phyloP scores from a whole-genome alignment of 1,284 basidiomycete genomes.

The Rhodotorula sp. region DNA sequence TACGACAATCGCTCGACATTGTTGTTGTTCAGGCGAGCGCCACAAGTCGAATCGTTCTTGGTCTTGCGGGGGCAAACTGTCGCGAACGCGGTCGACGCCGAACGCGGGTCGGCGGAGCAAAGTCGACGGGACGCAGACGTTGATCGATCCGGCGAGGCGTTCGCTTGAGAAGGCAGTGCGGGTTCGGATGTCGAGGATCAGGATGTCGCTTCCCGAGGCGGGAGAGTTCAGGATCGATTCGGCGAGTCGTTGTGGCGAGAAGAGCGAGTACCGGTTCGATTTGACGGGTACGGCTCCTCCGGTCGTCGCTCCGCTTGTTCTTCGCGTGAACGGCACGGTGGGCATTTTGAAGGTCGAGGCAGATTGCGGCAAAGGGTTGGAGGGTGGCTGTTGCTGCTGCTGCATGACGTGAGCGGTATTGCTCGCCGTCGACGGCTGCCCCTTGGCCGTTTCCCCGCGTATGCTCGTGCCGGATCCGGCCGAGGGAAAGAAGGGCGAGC shows the following conservation, averaged over 20 bases:
- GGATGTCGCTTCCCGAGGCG: not conserved
- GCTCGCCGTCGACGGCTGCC: no score
- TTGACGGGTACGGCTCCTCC: not conserved
- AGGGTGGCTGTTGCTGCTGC: no score
- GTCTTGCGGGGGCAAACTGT: slow-evolving; percentile 66
- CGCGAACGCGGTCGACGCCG: slow-evolving; percentile 67
- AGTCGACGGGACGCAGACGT: slow-evolving; percentile 88
- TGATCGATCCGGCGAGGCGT: slow-evolving; percentile 70
- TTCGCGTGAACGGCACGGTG: not conserved
- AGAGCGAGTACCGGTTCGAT: slow-evolving; percentile 15
- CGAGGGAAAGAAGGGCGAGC: slow-evolving; percentile 23
- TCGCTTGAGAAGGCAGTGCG: slow-evolving; percentile 64
- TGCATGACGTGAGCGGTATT: no score
- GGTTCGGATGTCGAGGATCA: slow-evolving; percentile 83
- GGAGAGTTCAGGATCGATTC: slow-evolving; percentile 4
- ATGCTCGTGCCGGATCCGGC: not conserved
- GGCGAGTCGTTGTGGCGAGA: slow-evolving; percentile 20
- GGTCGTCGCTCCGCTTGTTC: not conserved
- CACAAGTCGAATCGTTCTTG: slow-evolving; percentile 46
- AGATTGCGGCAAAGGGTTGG: not conserved
- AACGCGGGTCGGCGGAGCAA: slow-evolving; percentile 84
- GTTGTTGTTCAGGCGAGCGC: slow-evolving; percentile 49
- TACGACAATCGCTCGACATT: slow-evolving; percentile 64
- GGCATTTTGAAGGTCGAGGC: not conserved
- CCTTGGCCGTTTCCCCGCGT: no score